Evolutionary conservation across 1,284 basidiomycete species (phyloP), one percentile per base, ranked within the genome.

Genomic region (Sporisorium graminicola): DNA sequence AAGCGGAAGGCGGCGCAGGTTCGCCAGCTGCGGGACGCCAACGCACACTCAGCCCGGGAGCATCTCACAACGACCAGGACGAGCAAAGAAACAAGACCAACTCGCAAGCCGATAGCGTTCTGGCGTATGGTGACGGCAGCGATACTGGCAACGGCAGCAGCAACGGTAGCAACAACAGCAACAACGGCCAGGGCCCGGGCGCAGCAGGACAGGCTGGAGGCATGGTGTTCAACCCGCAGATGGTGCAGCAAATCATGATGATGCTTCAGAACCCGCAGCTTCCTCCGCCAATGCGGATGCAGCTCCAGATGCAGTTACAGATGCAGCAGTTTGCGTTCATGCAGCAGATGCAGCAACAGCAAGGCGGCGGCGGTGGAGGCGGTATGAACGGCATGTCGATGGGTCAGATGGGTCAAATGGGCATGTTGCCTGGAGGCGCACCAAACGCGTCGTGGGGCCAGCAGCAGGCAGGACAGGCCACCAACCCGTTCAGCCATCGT

Each of bases 221-320:
- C n/a, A 65, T 70, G 58, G 60, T 43, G 18, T 85, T 82, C 62
- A 78, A 83, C 40, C 81, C 81, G 7, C 72, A 74, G 53, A 52
- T 79, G 49, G 77, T 82, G 40, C 82, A 83, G 49, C 81, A 85
- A 60, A 79, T 83, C 40, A 80, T 83, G 73, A 78, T 80, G 74
- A 82, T 82, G 79, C 73, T 85, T 22, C 78, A 81, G 44, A 85
- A 83, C 40, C 82, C 83, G 5, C 69, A 77, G 24, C 62, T 85
- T 29, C 82, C 83, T 12, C 78, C 80, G 18, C 81, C 81, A 44
- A 80, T 85, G 80, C 74, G 81, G 24, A 82, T 83, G 79, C 81
- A 83, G 63, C 65, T 82, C 24, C 83, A 85, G 66, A 85, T 83
- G 82, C 82, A 85, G 52, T 49, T 85, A 50, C 82, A 83, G 46